Percentiles rank a stretch among this genome's conserved stretches.
phyloP scores from a whole-genome alignment of 495 filamentous ascomycete genomes.

The Margaritispora aquatica region DNA sequence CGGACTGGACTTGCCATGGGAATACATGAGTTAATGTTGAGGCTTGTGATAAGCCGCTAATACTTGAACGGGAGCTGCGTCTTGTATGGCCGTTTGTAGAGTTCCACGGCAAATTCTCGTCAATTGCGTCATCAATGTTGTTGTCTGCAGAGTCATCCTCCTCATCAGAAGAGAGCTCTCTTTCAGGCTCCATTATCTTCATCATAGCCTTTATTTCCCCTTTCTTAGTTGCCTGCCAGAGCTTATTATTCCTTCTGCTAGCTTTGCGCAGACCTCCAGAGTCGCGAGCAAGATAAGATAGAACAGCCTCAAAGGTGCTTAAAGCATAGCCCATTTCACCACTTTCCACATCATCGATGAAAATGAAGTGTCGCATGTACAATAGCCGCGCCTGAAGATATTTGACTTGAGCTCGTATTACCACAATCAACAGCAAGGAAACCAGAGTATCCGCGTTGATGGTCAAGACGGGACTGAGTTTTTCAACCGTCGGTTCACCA shows the following conservation, averaged over 20 bases:
- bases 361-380: constrained; percentile 95
- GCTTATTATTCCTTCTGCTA: constrained; percentile 74
- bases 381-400: constrained; percentile 80
- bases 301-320: constrained; percentile 92
- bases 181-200: constrained; percentile 66
- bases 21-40: constrained; percentile 77
- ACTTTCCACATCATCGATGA: constrained; percentile 93
- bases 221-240: constrained; percentile 80
- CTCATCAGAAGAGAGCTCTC: constrained; percentile 20
- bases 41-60: constrained; percentile 39
- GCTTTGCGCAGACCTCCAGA: constrained; percentile 75
- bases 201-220: constrained; percentile 71
- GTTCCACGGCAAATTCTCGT: constrained; percentile 26
- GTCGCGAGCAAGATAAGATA: constrained; percentile 83
- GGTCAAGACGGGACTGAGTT: constrained; percentile 57
- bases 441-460: constrained; percentile 96
- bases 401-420: constrained; percentile 85
- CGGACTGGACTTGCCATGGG: constrained; percentile 63
- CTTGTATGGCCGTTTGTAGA: constrained; percentile 40
- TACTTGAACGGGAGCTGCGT: constrained; percentile 36
- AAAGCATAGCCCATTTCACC: constrained; percentile 96
- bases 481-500: constrained; percentile 47
- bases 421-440: constrained; percentile 83
- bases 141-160: constrained; percentile 44
- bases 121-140: constrained; percentile 30